These are phyloP conservation scores for Blumeria hordei DNA, from an alignment of 2,329 filamentous ascomycete genomes.

Conservation along the genomic window DNA sequence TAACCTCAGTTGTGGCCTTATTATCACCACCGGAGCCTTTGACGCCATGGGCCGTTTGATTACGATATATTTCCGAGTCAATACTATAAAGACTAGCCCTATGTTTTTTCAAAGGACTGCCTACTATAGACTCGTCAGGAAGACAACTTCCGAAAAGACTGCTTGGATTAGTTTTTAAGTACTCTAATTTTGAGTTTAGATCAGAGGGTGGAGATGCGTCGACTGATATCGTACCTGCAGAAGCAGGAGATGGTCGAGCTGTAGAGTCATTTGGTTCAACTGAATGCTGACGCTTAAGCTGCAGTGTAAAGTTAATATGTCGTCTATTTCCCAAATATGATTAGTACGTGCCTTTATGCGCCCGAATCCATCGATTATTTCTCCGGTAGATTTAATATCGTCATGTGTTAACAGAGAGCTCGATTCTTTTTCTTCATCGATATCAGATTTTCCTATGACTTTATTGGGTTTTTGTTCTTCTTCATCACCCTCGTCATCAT, in stretches of 20 bases:
- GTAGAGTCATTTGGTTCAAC: slow-evolving; percentile 34
- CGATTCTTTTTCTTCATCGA: slow-evolving; percentile 28
- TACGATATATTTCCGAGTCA: slow-evolving; percentile 17
- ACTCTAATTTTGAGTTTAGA: slow-evolving; percentile 14
- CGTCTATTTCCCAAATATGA: background rate
- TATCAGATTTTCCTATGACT: slow-evolving; percentile 36
- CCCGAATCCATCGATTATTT: slow-evolving; percentile 57
- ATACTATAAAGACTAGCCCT: slow-evolving; percentile 33
- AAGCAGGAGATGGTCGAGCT: slow-evolving; percentile 22
- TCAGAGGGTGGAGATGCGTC: slow-evolving; percentile 21
- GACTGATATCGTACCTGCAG: slow-evolving; percentile 19
- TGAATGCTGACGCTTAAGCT: slow-evolving; percentile 67
- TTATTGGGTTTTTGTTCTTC: slow-evolving; percentile 41
- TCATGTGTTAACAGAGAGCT: slow-evolving; percentile 39
- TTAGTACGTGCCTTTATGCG: slow-evolving; percentile 44
- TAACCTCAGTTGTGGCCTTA: background rate
- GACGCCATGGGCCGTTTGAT: slow-evolving; percentile 6
- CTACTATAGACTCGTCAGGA: slow-evolving; percentile 26
- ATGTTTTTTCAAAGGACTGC: slow-evolving; percentile 55
- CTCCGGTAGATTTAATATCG: slow-evolving; percentile 46
- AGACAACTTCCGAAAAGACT: slow-evolving; percentile 20
- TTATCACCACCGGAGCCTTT: slow-evolving; percentile 6
- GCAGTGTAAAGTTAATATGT: slow-evolving; percentile 12
- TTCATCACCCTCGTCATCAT: slow-evolving; percentile 39
- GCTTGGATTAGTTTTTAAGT: slow-evolving; percentile 11